phyloP scores from a whole-genome alignment of 306 rosid species.

The Lathyrus aphaca region DNA sequence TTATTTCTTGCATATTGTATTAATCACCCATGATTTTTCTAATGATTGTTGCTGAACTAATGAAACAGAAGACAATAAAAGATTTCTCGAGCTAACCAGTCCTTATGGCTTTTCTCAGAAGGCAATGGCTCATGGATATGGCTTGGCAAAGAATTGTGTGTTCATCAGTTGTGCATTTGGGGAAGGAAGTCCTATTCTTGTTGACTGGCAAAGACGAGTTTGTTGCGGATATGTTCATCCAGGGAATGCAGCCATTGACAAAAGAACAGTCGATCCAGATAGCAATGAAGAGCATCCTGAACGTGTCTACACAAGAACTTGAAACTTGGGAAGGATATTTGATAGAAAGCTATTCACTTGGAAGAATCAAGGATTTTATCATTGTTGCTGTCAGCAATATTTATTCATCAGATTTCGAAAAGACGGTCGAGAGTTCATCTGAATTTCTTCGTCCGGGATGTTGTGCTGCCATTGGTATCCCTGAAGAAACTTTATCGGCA shows the following conservation, averaged over 20 bases:
- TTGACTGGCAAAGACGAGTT: too few relatives aligned
- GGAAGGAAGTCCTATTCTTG: too few relatives aligned
- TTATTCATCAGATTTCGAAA: conserved; percentile 93
- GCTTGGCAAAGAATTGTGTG: conserved; percentile 93
- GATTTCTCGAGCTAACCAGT: conserved; percentile 68
- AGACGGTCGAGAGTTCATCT: conserved; percentile 89
- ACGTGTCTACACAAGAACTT: conserved; percentile 73
- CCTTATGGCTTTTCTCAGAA: conserved; percentile 71
- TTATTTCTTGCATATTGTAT: too few relatives aligned
- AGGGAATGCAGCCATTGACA: conserved; percentile 61
- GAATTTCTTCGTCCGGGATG: too few relatives aligned
- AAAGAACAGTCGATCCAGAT: conserved; percentile 73
- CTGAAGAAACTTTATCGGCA: too few relatives aligned
- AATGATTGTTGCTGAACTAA: conserved; percentile 98
- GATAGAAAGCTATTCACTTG: conserved; percentile 74
- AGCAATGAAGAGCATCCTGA: conserved; percentile 61
- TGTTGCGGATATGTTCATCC: conserved; percentile 50
- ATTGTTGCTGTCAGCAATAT: conserved; percentile 93
- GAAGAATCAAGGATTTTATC: conserved; percentile 94
- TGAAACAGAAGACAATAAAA: conserved; percentile 76
- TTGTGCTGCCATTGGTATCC: too few relatives aligned
- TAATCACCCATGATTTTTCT: too few relatives aligned
- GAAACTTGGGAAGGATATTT: conserved; percentile 82
- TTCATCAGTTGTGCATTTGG: conserved; percentile 94
- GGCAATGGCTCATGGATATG: conserved; percentile 92